Base-by-base conservation (phyloP, 23 red algal genomes). In the Agarophyton chilense region DNA sequence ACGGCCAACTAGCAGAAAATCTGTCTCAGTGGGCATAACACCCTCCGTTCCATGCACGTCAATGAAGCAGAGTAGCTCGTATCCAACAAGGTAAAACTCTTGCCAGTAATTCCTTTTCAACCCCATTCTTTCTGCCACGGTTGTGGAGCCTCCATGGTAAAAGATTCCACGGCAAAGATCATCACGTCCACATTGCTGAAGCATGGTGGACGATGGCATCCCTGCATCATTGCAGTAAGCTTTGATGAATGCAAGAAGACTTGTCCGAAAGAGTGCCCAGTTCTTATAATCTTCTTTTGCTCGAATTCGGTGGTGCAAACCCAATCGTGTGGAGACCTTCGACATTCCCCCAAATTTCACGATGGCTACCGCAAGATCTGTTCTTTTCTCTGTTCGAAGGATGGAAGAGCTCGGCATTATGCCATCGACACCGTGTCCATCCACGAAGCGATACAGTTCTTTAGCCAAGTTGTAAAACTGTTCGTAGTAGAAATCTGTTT, bases 81-180 rank as follows among this genome's bases (percentile, higher is more conserved):
- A 41, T 10, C 52, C 84, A 28, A 78, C 84, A 11, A 24, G 24
- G 28, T 66, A 47, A 42, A 89, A 89, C 29, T 89, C 51, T 51
- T 89, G 67, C 67, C 71, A 78, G 57, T 78, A 77, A 46, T 61
- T 77, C 25, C 84, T 56, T 42, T 89, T 60, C 52, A 78, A n/a
- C 25, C 35, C 84, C 8, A 89, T 51, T 89, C 55, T 75, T 28
- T 77, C 71, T 45, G 71, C 53, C 12, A 89, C 84, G n/a, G 22
- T 53, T 21, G 45, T 44, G 16, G 67, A 35, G 1, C 72, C 84
- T 41, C 72, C 84, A 35, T 79, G 72, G 36, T 78, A 56, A 9
- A 89, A n/a, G 55, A 89, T 89, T 54, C 36, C 84, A 38, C 64
- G 71, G 52, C 64, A 77, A 53, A 89, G 52, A 53, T 79, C 84